Evolutionary conservation across 495 filamentous ascomycete species (phyloP).

Genomic region (Hypomontagnella submonticulosa): DNA sequence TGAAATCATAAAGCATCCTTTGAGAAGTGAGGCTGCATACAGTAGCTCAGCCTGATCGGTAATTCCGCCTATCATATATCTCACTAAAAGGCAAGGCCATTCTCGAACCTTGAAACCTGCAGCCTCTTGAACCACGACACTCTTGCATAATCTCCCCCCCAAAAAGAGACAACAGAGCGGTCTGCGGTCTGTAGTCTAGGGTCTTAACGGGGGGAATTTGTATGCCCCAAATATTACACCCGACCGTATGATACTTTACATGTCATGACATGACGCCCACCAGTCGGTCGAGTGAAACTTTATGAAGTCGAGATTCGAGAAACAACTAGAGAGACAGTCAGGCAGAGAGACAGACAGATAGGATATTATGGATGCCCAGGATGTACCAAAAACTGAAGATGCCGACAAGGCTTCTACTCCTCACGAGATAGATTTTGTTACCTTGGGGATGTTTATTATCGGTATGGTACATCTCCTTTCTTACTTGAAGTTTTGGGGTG

Average conservation of each 20-base stretch:
- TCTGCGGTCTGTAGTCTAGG: constrained; percentile 28
- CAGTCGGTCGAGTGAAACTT: constrained; percentile 12
- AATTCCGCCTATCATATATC: constrained; percentile 25
- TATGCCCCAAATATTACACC: constrained; percentile 25
- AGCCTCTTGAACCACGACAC: constrained; percentile 25
- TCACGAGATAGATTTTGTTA: constrained; percentile 79
- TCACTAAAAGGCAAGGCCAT: background rate
- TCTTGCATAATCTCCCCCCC: constrained; percentile 6
- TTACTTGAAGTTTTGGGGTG: background rate
- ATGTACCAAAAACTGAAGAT: constrained; percentile 29
- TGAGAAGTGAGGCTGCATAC: constrained; percentile 38
- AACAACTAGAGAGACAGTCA: background rate
- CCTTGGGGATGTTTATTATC: constrained; percentile 95
- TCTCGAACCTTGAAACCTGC: constrained; percentile 34
- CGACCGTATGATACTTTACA: constrained; percentile 35
- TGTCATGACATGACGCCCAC: constrained; percentile 38
- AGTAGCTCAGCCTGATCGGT: constrained; percentile 35
- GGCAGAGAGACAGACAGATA: background rate
- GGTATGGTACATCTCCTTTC: constrained; percentile 70
- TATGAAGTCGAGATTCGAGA: constrained; percentile 25
- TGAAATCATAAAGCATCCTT: background rate
- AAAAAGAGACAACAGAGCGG: constrained; percentile 23
- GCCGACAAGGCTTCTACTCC: constrained; percentile 15
- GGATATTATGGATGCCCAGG: constrained; percentile 32
- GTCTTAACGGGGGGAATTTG: constrained; percentile 9